A percentile compares a stretch with the other conserved stretches of the same genome.
Conservation (phyloP, 2,329 filamentous ascomycete genomes). For the Botryotinia narcissicola region DNA sequence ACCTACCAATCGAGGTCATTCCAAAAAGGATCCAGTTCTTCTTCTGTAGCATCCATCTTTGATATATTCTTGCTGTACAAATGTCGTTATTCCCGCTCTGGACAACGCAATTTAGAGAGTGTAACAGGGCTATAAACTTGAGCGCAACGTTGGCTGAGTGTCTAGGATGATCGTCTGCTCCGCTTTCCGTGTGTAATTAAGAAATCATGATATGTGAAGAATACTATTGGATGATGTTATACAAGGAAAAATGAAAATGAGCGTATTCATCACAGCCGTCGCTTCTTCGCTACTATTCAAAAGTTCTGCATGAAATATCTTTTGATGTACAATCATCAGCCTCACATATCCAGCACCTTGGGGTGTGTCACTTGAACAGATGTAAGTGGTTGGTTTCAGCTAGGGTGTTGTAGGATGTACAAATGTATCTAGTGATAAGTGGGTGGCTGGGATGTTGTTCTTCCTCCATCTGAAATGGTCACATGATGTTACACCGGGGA, state of each 20-base stretch:
- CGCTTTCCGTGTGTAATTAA: background rate
- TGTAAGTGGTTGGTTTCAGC: slow-evolving; percentile 2
- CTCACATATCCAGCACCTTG: slow-evolving; percentile 1
- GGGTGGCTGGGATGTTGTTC: background rate
- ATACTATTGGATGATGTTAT: background rate
- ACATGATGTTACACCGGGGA: background rate
- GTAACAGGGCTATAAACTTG: slow-evolving; percentile 7
- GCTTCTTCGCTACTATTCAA: background rate
- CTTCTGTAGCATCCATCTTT: slow-evolving; percentile 53
- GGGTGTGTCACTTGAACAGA: background rate
- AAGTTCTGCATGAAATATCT: background rate
- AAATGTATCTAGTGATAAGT: background rate
- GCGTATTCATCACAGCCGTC: background rate
- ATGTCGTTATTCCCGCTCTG: background rate
- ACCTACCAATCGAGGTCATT: slow-evolving; percentile 37
- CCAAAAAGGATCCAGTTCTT: slow-evolving; percentile 38
- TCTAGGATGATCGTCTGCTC: background rate
- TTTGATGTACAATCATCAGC: slow-evolving; percentile 13
- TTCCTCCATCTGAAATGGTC: background rate
- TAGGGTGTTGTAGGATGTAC: background rate
- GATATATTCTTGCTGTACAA: background rate
- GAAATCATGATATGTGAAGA: slow-evolving; percentile 1
- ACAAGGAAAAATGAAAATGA: background rate
- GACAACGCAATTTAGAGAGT: background rate
- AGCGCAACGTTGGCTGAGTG: slow-evolving; percentile 9